phyloP scores from a whole-genome alignment of 2,329 filamentous ascomycete species.

The Bipolaris victoriae region DNA sequence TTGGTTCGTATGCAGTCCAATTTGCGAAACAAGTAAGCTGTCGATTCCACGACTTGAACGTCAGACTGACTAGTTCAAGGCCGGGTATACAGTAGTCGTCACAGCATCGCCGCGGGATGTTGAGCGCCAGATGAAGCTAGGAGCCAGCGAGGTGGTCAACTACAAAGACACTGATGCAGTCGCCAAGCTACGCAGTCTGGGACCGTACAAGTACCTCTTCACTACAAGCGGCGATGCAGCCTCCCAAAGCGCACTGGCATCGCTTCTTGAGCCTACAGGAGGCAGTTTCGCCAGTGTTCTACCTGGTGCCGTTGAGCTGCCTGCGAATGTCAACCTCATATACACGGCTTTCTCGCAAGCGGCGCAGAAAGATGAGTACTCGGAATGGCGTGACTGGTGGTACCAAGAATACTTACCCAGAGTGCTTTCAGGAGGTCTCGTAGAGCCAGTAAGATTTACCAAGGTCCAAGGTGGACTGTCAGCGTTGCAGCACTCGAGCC shows the following conservation, averaged over 20 bases:
- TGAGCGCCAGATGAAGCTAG: constrained; percentile 32
- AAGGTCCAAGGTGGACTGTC: constrained; percentile 31
- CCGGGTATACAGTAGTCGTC: constrained; percentile 34
- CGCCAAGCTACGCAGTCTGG: constrained; percentile 26
- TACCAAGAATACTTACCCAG: constrained; percentile 35
- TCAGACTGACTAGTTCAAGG: constrained; percentile 15
- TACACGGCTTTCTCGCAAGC: constrained; percentile 38
- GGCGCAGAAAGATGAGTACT: constrained; percentile 29
- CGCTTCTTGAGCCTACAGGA: constrained; percentile 27
- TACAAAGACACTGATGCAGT: constrained; percentile 35
- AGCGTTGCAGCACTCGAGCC: constrained; percentile 31
- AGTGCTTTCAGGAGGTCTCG: constrained; percentile 26
- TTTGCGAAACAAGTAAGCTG: constrained; percentile 32
- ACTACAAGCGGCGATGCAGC: constrained; percentile 35
- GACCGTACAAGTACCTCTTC: constrained; percentile 36
- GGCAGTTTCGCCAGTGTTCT: constrained; percentile 33
- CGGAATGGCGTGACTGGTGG: constrained; percentile 33
- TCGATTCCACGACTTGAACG: neutral
- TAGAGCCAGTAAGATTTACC: constrained; percentile 32
- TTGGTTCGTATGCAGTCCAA: constrained; percentile 36
- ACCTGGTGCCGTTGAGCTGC: constrained; percentile 27
- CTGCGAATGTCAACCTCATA: constrained; percentile 30
- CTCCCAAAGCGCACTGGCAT: constrained; percentile 34
- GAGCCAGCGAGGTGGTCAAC: constrained; percentile 32
- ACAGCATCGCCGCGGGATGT: constrained; percentile 33